These are phyloP conservation scores for Cyamopsis tetragonoloba DNA, from an alignment of 306 rosid species.

Conservation along the genomic window DNA sequence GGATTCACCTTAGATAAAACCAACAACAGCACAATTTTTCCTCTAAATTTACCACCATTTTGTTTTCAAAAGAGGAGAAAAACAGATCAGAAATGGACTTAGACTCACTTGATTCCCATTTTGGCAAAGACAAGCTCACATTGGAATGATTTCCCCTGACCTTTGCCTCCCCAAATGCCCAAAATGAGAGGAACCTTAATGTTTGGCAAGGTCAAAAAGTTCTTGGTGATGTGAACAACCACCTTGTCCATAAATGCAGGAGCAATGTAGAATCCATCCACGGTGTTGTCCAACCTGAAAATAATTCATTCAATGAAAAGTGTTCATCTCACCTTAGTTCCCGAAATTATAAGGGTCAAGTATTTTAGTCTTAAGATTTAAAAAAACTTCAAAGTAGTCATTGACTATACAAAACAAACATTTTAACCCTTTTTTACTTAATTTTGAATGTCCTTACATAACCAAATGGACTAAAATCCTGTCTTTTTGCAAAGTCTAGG, in stretches of 20 bases:
- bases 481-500: no score
- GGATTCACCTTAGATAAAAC: background rate
- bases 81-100: background rate
- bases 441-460: no score
- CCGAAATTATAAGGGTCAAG: no score
- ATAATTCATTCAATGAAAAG: background rate
- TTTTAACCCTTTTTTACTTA: no score
- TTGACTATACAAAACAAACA: no score
- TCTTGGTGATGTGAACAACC: constrained; percentile 78
- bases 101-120: constrained; percentile 88
- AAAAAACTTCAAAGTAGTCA: no score
- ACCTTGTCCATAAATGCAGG: constrained; percentile 88
- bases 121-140: constrained; percentile 93
- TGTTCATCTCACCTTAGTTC: no score
- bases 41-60: background rate
- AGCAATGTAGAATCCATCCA: constrained; percentile 81
- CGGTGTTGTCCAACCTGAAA: constrained; percentile 64
- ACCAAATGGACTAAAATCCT: no score
- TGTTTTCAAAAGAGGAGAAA: background rate
- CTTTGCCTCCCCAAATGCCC: constrained; percentile 97
- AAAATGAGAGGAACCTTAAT: constrained; percentile 87
- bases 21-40: background rate
- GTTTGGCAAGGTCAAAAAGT: constrained; percentile 67
- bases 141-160: constrained; percentile 89
- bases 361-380: no score